These are phyloP conservation scores for Didymella arachidicola DNA, from an alignment of 2,329 filamentous ascomycete species.

Conservation along the genomic window DNA sequence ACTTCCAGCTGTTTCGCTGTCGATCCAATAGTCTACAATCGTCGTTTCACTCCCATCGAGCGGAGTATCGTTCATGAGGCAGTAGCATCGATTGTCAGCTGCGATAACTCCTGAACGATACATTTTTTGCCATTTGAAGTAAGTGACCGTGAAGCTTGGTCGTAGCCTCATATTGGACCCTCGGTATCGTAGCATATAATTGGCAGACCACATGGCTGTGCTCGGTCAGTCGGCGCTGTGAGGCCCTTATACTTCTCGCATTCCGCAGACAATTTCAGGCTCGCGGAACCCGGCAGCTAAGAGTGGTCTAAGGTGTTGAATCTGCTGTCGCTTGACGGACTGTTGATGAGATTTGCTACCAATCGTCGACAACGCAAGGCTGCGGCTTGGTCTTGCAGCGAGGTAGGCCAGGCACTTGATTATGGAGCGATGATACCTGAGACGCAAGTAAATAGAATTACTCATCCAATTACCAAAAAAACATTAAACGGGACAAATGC, in stretches of 20 bases:
- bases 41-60: not conserved
- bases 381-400: slow-evolving; percentile 6
- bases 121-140: not conserved
- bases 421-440: slow-evolving; percentile 1
- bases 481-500: not conserved
- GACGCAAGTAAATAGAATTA: not conserved
- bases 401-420: not conserved
- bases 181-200: not conserved
- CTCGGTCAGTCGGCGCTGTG: slow-evolving; percentile 3
- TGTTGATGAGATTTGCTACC: not conserved
- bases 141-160: not conserved
- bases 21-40: too few relatives aligned
- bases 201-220: not conserved
- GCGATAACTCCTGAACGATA: not conserved
- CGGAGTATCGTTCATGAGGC: not conserved
- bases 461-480: not conserved
- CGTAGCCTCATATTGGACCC: not conserved
- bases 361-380: slow-evolving; percentile 2
- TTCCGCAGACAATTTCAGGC: not conserved
- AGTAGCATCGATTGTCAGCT: not conserved
- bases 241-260: not conserved
- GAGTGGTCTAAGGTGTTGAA: not conserved
- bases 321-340: not conserved
- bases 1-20: not conserved
- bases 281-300: not conserved